phyloP scores from a whole-genome alignment of 345 rosid genomes.

The Eutrema yunnanense region DNA sequence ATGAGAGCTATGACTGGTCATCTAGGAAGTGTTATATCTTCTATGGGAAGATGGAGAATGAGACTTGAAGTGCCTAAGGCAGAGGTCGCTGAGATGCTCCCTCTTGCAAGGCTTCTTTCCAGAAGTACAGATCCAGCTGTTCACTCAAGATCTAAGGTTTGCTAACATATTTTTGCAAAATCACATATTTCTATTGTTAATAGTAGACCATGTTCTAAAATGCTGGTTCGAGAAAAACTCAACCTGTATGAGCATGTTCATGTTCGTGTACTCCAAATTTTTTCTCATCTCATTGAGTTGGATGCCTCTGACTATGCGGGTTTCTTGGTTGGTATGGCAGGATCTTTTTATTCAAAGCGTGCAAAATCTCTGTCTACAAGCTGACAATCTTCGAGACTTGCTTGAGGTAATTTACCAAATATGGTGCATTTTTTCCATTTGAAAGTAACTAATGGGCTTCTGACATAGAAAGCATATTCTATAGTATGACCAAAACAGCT shows the following conservation, averaged over 20 bases:
- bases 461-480: slow-evolving; percentile 2
- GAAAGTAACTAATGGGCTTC: neutral
- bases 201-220: neutral
- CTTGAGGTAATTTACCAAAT: slow-evolving; percentile 57
- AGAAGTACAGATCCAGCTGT: slow-evolving; percentile 98
- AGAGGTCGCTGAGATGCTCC: slow-evolving; percentile 99
- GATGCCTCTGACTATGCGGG: neutral
- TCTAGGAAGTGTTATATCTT: slow-evolving; percentile 90
- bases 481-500: neutral
- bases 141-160: slow-evolving; percentile 90
- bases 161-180: slow-evolving; percentile 8
- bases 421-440: slow-evolving; percentile 8
- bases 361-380: slow-evolving; percentile 66
- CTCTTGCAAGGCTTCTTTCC: slow-evolving; percentile 95
- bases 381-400: slow-evolving; percentile 75
- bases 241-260: neutral
- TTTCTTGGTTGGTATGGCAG: slow-evolving; percentile 41
- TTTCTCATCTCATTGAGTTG: slow-evolving; percentile 12
- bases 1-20: slow-evolving; percentile 94
- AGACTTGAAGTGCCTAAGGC: slow-evolving; percentile 99
- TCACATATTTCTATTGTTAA: neutral
- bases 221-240: neutral
- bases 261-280: neutral
- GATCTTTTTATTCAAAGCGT: slow-evolving; percentile 91
- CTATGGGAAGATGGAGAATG: slow-evolving; percentile 99